phyloP scores from a whole-genome alignment of 768 basidiomycete species.

The Lactarius quietus region DNA sequence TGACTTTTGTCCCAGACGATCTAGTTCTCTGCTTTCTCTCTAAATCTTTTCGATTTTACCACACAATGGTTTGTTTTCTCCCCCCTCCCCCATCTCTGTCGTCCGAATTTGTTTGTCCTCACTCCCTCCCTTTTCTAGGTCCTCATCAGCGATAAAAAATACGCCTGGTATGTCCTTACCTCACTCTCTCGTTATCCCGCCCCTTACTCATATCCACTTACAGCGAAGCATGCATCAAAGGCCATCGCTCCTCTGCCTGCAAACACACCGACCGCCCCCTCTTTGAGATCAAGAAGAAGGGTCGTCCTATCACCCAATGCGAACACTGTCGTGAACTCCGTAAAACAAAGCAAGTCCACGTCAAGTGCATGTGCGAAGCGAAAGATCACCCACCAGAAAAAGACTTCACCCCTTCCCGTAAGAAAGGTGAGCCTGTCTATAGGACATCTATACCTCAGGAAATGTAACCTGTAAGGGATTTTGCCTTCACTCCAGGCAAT shows the following conservation, averaged over 20 bases:
- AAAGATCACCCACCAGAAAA: slow-evolving; percentile 21
- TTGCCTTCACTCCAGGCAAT: slow-evolving; percentile 43
- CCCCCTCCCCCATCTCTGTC: background rate
- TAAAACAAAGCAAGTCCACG: slow-evolving; percentile 75
- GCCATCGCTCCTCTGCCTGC: slow-evolving; percentile 88
- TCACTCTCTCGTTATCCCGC: background rate
- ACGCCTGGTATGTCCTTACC: slow-evolving; percentile 58
- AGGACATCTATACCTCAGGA: slow-evolving; percentile 14
- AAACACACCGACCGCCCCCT: slow-evolving; percentile 82
- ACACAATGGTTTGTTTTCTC: slow-evolving; percentile 17
- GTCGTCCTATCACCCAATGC: slow-evolving; percentile 89
- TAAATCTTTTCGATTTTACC: slow-evolving; percentile 1
- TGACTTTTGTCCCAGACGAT: slow-evolving; percentile 25
- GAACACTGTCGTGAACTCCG: slow-evolving; percentile 77
- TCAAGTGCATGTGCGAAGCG: slow-evolving; percentile 68
- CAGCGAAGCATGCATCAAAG: slow-evolving; percentile 93
- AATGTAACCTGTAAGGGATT: slow-evolving; percentile 31
- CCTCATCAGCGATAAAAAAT: slow-evolving; percentile 68
- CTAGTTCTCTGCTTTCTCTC: slow-evolving; percentile 3
- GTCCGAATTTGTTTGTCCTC: background rate
- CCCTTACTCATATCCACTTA: slow-evolving; percentile 20
- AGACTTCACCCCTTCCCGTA: slow-evolving; percentile 28
- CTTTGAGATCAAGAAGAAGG: slow-evolving; percentile 94
- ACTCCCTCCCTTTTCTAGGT: slow-evolving; percentile 41
- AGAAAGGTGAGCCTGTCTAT: slow-evolving; percentile 58